A percentile compares a stretch with the other conserved stretches of the same genome.
phyloP scores from a whole-genome alignment of 2,329 filamentous ascomycete species.

The Huntiella omanensis region DNA sequence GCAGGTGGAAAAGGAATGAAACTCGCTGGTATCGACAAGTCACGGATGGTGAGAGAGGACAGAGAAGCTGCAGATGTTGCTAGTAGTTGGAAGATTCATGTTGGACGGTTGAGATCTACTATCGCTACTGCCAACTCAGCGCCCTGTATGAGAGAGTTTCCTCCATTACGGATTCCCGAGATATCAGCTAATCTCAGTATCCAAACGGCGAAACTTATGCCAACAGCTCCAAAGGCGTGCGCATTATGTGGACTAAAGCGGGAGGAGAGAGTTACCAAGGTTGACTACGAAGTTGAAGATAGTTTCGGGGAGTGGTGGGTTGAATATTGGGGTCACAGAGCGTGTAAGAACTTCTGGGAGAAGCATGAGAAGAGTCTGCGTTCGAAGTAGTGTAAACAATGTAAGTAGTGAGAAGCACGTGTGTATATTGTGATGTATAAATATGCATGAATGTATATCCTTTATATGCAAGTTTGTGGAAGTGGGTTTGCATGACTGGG shows the following conservation, averaged over 20 bases:
- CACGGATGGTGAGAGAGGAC: constrained; percentile 66
- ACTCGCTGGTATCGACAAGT: constrained; percentile 65
- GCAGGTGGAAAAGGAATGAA: constrained; percentile 77
- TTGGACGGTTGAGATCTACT: constrained; percentile 55
- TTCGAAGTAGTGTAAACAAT: constrained; percentile 20
- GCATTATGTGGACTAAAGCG: constrained; percentile 74
- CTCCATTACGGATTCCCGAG: constrained; percentile 43
- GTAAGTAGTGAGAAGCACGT: neutral
- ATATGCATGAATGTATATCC: neutral
- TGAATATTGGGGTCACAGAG: constrained; percentile 67
- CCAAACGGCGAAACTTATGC: constrained; percentile 49
- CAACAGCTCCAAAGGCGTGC: constrained; percentile 57
- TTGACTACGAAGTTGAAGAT: constrained; percentile 65
- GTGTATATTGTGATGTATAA: neutral
- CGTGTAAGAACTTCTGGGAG: constrained; percentile 73
- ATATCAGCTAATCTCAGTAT: constrained; percentile 51
- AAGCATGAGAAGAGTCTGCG: constrained; percentile 52
- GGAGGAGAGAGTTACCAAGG: constrained; percentile 60
- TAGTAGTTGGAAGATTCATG: constrained; percentile 52
- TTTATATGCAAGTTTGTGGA: too few relatives aligned
- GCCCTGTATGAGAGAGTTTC: constrained; percentile 23
- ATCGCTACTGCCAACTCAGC: constrained; percentile 47
- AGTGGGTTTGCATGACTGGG: too few relatives aligned
- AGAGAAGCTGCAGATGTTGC: constrained; percentile 66
- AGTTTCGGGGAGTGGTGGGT: constrained; percentile 96